Evolutionary conservation across 2,329 filamentous ascomycete genomes (phyloP), one percentile per base, ranked within the genome.

Genomic region (Pseudogymnoascus sp.): DNA sequence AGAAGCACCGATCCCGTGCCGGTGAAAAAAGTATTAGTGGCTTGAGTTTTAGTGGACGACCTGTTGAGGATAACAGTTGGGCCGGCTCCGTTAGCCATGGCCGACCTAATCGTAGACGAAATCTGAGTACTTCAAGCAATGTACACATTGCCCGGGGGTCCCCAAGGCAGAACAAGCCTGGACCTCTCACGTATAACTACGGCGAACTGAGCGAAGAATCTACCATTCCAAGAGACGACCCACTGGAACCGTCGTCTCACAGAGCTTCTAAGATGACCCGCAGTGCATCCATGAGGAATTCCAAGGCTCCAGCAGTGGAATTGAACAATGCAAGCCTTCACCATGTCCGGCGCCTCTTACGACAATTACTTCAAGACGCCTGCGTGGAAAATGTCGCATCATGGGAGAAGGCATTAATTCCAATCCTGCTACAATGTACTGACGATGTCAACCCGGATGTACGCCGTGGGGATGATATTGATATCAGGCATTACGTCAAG

Each of bases 401-500:
- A 28, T 99, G 95, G 95, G 90, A 97, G 72, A 93, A 88, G 67
- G 91, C 93, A 0, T 79, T 99, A 11, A 83, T 97, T 60, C 95
- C 95, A 0, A 96, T 99, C 61, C 81, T 99, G 18, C 80, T 97
- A 21, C 89, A 89, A 69, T 95, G 93, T 66, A 96, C 93, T 0
- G 92, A 97, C 67, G 95, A 97, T 71, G 93, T 99, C 3, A 89
- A 96, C 66, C 95, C 95, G 1, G 90, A 97, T 73, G 90, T 97
- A 49, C 88, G 92, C 63, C 84, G 86, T 62, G 93, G 92, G 28
- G 95, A 99, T 73, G 90, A 95, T 71, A 97, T 99, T 81, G 95
- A 99, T 73, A 95, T 99, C 64, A 85, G 95, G 3, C 93, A 97
- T 73, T 99, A 97, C 71, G 91, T 99, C 66, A 99, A 99, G 73